phyloP scores from a whole-genome alignment of 2,329 filamentous ascomycete genomes.

The Exserohilum turcica region DNA sequence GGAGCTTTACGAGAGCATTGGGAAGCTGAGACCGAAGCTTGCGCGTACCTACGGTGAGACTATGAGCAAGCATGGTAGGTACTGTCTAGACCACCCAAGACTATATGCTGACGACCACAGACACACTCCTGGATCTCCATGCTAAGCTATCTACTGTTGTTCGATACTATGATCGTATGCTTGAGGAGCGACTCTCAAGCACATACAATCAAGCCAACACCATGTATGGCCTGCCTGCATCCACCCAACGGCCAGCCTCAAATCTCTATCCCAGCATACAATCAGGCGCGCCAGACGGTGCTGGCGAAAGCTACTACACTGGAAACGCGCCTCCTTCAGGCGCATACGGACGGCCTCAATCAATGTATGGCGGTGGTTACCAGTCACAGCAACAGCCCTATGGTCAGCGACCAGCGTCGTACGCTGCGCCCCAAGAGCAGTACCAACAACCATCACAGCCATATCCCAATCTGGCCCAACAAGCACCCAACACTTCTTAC shows the following conservation, averaged over 20 bases:
- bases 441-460: conserved; percentile 45
- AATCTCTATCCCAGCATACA: conserved; percentile 73
- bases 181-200: conserved; percentile 91
- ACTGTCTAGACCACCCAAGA: background rate
- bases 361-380: conserved; percentile 57
- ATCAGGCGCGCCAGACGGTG: conserved; percentile 40
- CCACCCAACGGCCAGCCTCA: conserved; percentile 53
- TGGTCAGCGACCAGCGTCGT: conserved; percentile 37
- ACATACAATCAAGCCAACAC: conserved; percentile 80
- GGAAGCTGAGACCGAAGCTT: conserved; percentile 88
- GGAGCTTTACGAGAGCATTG: conserved; percentile 96
- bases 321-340: conserved; percentile 61
- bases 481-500: conserved; percentile 32
- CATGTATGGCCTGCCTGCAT: conserved; percentile 45
- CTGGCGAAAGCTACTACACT: conserved; percentile 82
- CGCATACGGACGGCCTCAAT: conserved; percentile 57
- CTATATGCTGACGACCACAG: conserved; percentile 56
- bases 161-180: conserved; percentile 96
- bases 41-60: conserved; percentile 96
- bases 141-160: conserved; percentile 95
- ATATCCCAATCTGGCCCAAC: conserved; percentile 42
- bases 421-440: conserved; percentile 36
- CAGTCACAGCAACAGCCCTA: conserved; percentile 47
- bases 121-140: conserved; percentile 91
- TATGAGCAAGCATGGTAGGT: conserved; percentile 96